These are phyloP conservation scores for Taphrina flavorubra DNA, from an alignment of 1,139 yeast genomes.

Conservation along the genomic window DNA sequence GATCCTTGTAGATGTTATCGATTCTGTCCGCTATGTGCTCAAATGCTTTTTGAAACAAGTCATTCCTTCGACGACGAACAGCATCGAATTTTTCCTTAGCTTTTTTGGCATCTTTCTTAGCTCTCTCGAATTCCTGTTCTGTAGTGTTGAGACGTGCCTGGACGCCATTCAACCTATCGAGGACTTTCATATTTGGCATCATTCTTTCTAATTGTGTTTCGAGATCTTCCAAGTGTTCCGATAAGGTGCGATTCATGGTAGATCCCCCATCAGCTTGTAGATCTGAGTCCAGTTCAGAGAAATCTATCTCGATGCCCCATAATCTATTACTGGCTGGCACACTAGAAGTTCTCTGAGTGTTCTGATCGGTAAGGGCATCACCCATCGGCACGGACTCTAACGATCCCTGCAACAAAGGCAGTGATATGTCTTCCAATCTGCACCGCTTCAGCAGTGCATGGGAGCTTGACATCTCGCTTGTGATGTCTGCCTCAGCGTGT, in stretches of 20 bases:
- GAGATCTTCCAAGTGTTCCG: slow-evolving; percentile 60
- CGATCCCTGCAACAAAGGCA: slow-evolving; percentile 70
- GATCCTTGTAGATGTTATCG: slow-evolving; percentile 83
- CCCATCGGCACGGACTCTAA: slow-evolving; percentile 59
- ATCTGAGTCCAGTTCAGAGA: slow-evolving; percentile 57
- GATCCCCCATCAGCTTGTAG: slow-evolving; percentile 53
- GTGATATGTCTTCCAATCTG: slow-evolving; percentile 69
- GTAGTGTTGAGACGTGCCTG: slow-evolving; percentile 65
- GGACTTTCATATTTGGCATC: slow-evolving; percentile 82
- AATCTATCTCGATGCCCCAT: slow-evolving; percentile 64
- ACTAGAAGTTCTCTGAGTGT: neutral
- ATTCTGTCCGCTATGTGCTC: slow-evolving; percentile 74
- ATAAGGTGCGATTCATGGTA: slow-evolving; percentile 53
- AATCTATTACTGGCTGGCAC: slow-evolving; percentile 49
- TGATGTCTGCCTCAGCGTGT: slow-evolving; percentile 1
- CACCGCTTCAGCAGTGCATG: slow-evolving; percentile 70
- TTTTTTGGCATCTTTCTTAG: slow-evolving; percentile 67
- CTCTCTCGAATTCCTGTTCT: slow-evolving; percentile 68
- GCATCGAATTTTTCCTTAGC: slow-evolving; percentile 64
- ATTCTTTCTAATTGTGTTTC: slow-evolving; percentile 65
- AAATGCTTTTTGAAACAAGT: slow-evolving; percentile 72
- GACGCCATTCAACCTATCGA: slow-evolving; percentile 74
- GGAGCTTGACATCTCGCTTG: slow-evolving; percentile 48
- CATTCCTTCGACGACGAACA: slow-evolving; percentile 65
- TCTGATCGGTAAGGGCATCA: slow-evolving; percentile 42